These are phyloP conservation scores for Malbranchea zuffiana DNA, from an alignment of 2,329 filamentous ascomycete genomes.

Conservation along the genomic window DNA sequence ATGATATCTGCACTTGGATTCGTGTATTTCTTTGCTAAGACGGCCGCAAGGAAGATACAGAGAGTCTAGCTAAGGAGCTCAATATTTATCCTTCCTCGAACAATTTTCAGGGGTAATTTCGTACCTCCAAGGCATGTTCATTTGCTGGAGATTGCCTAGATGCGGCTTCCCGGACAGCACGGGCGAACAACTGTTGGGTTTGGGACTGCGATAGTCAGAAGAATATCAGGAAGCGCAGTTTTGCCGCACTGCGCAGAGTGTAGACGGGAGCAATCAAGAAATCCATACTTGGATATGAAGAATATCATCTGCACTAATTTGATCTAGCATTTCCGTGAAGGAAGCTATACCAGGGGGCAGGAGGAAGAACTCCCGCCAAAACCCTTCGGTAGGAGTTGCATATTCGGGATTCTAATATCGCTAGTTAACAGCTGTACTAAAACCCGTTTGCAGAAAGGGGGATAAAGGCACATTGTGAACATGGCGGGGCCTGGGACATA, in stretches of 20 bases:
- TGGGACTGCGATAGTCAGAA: slow-evolving; percentile 39
- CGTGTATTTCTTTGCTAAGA: slow-evolving; percentile 81
- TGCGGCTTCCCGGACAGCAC: slow-evolving; percentile 60
- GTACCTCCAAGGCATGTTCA: slow-evolving; percentile 76
- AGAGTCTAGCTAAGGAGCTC: slow-evolving; percentile 57
- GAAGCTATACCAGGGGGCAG: slow-evolving; percentile 64
- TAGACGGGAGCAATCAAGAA: not conserved
- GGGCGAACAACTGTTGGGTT: slow-evolving; percentile 66
- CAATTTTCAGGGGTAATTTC: slow-evolving; percentile 20
- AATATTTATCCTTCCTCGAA: not conserved
- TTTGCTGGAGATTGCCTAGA: slow-evolving; percentile 50
- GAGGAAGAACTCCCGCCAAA: slow-evolving; percentile 94
- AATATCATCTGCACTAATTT: slow-evolving; percentile 62
- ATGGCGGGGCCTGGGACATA: slow-evolving; percentile 21
- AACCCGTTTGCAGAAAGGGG: not conserved
- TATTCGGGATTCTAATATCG: slow-evolving; percentile 7
- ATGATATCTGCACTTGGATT: slow-evolving; percentile 95
- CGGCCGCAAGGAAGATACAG: slow-evolving; percentile 70
- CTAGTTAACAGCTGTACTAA: not conserved
- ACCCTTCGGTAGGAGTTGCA: slow-evolving; percentile 66
- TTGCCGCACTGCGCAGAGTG: not conserved
- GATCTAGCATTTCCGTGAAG: slow-evolving; percentile 57
- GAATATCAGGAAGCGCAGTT: not conserved
- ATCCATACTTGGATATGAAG: slow-evolving; percentile 56
- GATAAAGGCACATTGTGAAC: not conserved